Evolutionary conservation across 805 yeast species (phyloP), one percentile per base, ranked within the genome.

Genomic region (Hanseniaspora lachancei): DNA sequence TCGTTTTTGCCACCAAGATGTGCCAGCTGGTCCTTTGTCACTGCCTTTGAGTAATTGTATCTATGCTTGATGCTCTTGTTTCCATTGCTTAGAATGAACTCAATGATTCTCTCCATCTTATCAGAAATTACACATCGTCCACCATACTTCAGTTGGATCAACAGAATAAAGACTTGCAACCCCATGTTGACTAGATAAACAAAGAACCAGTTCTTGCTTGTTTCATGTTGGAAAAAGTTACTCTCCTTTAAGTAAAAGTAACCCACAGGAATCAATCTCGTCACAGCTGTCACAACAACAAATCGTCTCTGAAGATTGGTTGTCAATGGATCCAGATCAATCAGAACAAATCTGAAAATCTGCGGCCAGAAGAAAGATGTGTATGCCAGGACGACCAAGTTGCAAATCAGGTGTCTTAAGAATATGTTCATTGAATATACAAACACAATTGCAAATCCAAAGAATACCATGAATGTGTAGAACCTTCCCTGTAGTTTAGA

Each of bases 191-290:
- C 58, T 0, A 70, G 61, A 2, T 85, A 59, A 1, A 76, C 51
- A 2, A 67, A 57, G 0, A 78, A 80, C 64, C 83, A 75, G 0
- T 60, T 58, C 0, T 74, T 72, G 62, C 84, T 87, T 51, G 71
- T 72, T 60, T 79, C 86, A 66, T 88, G 96, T 51, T 82, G 74
- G 60, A 86, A 79, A 1, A 88, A 82, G 63, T 87, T 86, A 5
- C 70, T 60, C 46, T 74, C 67, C 50, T 67, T 64, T 7, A 78
- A 68, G 62, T 79, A 77, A 21, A 87, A 68, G 66, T 88, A 89
- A 18, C 71, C 65, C 6, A 87, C 66, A 0, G 97, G 96, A 1
- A 76, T 35, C 18, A 49, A 13, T 41, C 58, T 55, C 3, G 49
- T 38, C 13, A 49, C 15, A 18, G 38, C 40, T 4, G 50, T 49